Percentiles rank a stretch among this genome's conserved stretches.
phyloP scores from a whole-genome alignment of 495 filamentous ascomycete species.

The Penicillium verhagenii region DNA sequence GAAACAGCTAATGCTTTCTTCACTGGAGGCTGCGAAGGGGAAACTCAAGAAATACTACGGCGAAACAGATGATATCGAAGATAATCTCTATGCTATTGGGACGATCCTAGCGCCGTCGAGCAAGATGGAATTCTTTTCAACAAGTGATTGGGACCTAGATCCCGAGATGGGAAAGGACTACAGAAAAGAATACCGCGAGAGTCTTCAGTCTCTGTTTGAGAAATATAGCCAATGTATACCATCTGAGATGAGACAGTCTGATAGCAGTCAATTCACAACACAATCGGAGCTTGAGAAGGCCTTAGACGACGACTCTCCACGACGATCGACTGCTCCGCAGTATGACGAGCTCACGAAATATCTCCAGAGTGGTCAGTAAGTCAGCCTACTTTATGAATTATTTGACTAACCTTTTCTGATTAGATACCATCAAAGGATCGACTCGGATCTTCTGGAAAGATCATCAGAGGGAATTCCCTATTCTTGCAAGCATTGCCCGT shows the following conservation, averaged over 20 bases:
- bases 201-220: not conserved
- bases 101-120: constrained; percentile 5
- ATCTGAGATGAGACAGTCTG: too few species aligned
- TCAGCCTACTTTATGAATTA: not conserved
- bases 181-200: not conserved
- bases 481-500: constrained; percentile 1
- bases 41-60: constrained; percentile 9
- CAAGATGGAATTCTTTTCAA: constrained; percentile 13
- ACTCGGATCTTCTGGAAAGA: constrained; percentile 5
- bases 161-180: not conserved
- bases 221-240: too few species aligned
- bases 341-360: constrained; percentile 10
- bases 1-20: not conserved
- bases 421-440: not conserved
- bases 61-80: constrained; percentile 3
- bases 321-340: too few species aligned
- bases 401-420: not conserved
- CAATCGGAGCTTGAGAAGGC: too few species aligned
- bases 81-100: constrained; percentile 7
- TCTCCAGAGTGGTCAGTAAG: constrained; percentile 7
- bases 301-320: too few species aligned
- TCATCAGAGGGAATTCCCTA: constrained; percentile 4
- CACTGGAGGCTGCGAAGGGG: not conserved
- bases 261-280: not conserved
- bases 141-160: constrained; percentile 1